phyloP scores from a whole-genome alignment of 192 early-diverging fungal genomes.

The Blastocladiella britannica region DNA sequence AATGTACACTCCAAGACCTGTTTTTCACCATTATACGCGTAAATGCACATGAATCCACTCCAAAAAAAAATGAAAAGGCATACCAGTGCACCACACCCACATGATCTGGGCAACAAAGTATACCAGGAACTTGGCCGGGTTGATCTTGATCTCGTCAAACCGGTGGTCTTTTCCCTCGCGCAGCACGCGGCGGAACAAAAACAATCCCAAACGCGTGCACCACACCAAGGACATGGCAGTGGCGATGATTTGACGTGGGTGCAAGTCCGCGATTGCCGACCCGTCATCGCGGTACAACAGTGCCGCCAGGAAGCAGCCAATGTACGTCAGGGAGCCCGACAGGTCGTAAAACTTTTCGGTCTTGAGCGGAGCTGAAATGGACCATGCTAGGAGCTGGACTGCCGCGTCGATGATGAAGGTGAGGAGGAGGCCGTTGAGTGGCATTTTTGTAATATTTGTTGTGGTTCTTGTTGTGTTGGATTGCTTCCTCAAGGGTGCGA shows the following conservation, averaged over 20 bases:
- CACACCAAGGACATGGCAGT: constrained; percentile 16
- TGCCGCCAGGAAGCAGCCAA: constrained; percentile 17
- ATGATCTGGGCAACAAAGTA: constrained; percentile 26
- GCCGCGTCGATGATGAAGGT: constrained; percentile 20
- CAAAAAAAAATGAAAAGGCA: too few relatives aligned
- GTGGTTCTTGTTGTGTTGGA: too few relatives aligned
- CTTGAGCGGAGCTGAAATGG: constrained; percentile 16
- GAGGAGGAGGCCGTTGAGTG: constrained; percentile 8
- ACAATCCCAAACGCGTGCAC: constrained; percentile 18
- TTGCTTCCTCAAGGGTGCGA: too few relatives aligned
- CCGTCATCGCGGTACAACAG: constrained; percentile 9
- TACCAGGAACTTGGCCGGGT: constrained; percentile 17
- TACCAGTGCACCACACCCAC: constrained; percentile 37
- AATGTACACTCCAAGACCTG: constrained; percentile 19
- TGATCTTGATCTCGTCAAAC: constrained; percentile 22
- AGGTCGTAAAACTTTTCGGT: constrained; percentile 29
- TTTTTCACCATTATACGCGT: too few relatives aligned
- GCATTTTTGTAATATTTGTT: background rate
- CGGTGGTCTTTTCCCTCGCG: constrained; percentile 8
- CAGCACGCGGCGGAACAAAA: constrained; percentile 17
- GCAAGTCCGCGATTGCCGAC: constrained; percentile 6
- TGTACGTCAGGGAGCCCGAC: constrained; percentile 21
- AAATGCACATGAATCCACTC: too few relatives aligned
- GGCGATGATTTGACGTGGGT: constrained; percentile 19
- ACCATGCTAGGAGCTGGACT: constrained; percentile 23